phyloP scores from a whole-genome alignment of 495 filamentous ascomycete species.

The Podospora conica region DNA sequence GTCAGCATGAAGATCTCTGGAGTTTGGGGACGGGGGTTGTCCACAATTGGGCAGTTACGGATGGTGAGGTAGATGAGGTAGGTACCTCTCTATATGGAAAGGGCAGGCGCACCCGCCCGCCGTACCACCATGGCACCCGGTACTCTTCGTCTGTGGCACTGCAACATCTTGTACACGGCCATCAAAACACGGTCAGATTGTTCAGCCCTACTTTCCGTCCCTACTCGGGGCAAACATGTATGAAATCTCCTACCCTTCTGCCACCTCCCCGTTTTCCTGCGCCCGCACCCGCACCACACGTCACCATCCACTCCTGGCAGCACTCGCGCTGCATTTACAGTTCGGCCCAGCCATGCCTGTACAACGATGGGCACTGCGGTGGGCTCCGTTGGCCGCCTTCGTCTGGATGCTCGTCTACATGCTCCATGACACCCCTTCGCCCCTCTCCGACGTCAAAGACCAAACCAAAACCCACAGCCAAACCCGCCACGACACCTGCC shows the following conservation, averaged over 20 bases:
- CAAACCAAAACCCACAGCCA: background rate
- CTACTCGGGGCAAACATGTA: background rate
- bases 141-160: background rate
- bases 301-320: background rate
- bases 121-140: background rate
- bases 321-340: background rate
- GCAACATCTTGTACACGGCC: background rate
- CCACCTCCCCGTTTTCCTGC: background rate
- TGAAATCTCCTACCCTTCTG: background rate
- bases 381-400: constrained; percentile 3
- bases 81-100: background rate
- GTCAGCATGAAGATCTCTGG: background rate
- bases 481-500: constrained; percentile 27
- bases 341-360: background rate
- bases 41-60: background rate
- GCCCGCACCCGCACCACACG: background rate
- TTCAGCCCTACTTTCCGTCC: background rate
- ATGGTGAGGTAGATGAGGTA: background rate
- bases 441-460: no score
- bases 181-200: background rate
- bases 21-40: background rate
- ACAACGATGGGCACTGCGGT: constrained; percentile 6
- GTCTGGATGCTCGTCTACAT: constrained; percentile 9
- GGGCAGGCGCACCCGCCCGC: background rate
- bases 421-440: background rate